Conservation (phyloP, 192 early-diverging fungal species). For the Coemansia pectinata region DNA sequence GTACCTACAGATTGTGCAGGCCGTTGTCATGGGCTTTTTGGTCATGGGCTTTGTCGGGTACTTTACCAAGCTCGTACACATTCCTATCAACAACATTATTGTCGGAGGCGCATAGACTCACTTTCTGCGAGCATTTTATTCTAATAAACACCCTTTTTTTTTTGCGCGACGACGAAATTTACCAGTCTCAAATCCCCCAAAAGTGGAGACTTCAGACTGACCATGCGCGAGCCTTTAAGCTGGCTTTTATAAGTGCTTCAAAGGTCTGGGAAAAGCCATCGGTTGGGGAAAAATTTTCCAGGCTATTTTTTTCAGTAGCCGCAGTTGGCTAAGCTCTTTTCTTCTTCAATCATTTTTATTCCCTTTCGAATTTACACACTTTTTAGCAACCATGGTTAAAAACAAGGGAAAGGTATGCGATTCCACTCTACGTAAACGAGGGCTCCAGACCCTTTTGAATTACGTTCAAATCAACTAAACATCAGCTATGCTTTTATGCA, state of each 20-base stretch:
- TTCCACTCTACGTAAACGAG: neutral
- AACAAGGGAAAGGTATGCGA: constrained; percentile 92
- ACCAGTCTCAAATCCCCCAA: neutral
- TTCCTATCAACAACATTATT: constrained; percentile 99
- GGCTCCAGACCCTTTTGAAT: neutral
- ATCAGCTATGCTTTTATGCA: neutral
- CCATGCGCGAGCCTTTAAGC: neutral
- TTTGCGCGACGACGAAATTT: neutral
- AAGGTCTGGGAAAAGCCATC: neutral
- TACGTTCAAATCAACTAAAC: neutral
- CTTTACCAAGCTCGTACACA: constrained; percentile 99
- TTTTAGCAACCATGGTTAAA: constrained; percentile 70
- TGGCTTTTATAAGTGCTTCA: neutral
- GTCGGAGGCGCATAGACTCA: constrained; percentile 60
- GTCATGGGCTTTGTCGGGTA: constrained; percentile 97
- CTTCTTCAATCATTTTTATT: neutral
- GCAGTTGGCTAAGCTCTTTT: neutral
- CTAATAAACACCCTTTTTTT: constrained; percentile 13
- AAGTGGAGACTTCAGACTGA: neutral
- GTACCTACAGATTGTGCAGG: constrained; percentile 90
- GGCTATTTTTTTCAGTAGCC: neutral
- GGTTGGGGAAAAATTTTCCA: constrained; percentile 15
- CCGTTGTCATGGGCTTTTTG: constrained; percentile 92
- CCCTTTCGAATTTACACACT: neutral
- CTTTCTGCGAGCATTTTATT: neutral